Percentiles rank a stretch among this genome's conserved stretches.
Conservation (phyloP, 2,329 filamentous ascomycete species). For the Blastomyces gilchristii region DNA sequence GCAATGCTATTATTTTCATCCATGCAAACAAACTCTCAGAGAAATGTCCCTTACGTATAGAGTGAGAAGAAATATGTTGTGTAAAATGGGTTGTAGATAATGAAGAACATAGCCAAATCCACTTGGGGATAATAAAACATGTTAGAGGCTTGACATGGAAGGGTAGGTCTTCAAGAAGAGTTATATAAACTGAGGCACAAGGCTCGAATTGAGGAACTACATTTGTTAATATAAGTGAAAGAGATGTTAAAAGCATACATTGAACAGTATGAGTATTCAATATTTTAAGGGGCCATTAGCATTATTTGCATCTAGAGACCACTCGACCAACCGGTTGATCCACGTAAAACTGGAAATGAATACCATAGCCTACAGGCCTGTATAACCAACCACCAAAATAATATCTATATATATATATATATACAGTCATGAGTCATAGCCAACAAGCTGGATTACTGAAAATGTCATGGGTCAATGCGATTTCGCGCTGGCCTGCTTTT, state of each 20-base stretch:
- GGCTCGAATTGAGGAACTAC: too few relatives aligned
- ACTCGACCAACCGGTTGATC: neutral
- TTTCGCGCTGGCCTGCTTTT: conserved; percentile 29
- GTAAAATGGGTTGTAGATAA: neutral
- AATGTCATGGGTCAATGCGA: neutral
- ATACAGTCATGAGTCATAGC: neutral
- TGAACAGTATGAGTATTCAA: neutral
- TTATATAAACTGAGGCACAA: too few relatives aligned
- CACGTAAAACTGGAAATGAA: neutral
- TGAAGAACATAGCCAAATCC: too few relatives aligned
- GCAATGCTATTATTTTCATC: neutral
- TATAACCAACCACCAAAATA: neutral
- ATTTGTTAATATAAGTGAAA: neutral
- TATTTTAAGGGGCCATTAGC: too few relatives aligned
- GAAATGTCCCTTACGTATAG: too few relatives aligned
- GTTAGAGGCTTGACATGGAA: too few relatives aligned
- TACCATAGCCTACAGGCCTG: neutral
- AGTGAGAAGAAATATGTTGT: too few relatives aligned
- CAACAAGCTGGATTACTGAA: neutral
- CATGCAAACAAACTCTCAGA: neutral
- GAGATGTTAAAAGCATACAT: neutral
- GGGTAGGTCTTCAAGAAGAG: too few relatives aligned
- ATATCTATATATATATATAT: neutral
- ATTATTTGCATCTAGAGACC: too few relatives aligned
- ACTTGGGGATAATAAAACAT: too few relatives aligned